Evolutionary conservation across 2,329 filamentous ascomycete genomes (phyloP), one percentile per base, ranked within the genome.

Genomic region (Pestalotiopsis sp.): DNA sequence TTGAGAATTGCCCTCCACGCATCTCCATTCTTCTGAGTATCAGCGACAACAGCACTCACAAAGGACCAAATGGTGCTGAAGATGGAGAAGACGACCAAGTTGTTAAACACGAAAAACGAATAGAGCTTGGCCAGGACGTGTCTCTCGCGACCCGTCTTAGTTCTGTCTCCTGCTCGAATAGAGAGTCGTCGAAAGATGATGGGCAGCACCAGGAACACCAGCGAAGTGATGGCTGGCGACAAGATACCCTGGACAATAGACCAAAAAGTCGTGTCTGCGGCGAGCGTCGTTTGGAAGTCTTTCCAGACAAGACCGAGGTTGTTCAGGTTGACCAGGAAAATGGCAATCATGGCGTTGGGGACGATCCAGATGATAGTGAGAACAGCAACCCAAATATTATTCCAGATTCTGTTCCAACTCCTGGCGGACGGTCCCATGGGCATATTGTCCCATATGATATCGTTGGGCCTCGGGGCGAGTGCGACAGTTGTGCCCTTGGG

Each of bases 21-120:
- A 73, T 91, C 85, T 20, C 85, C 82, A 52, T 89, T 87, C 0
- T 86, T 80, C 3, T 85, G 79, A 0, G 88, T 88, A 59, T 86
- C 61, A 14, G 39, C 82, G 3, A 95, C 82, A 49, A 97, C 89
- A 4, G 84, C 84, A 0, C 90, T 82, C 9, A 94, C 84, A 74
- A 95, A 94, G 1, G 84, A 84, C 90, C 93, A 98, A 17, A 94
- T 82, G 1, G 93, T 90, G 59, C 93, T 93, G 80, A 98, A 98
- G 14, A 97, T 84, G 12, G 95, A 98, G 80, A 98, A 98, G 68
- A 98, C 91, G 73, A 99, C 84, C 67, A 99, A 81, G 77, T 98
- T 98, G 87, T 99, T 99, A 85, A 99, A 94, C 66, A 98, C 89
- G 80, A 99, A 99, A 83, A 99, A 99, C 20, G 93, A 88, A 81